Evolutionary conservation across 1,139 yeast genomes (phyloP), one percentile per base, ranked within the genome.

Genomic region (Debaryomyces nepalensis): DNA sequence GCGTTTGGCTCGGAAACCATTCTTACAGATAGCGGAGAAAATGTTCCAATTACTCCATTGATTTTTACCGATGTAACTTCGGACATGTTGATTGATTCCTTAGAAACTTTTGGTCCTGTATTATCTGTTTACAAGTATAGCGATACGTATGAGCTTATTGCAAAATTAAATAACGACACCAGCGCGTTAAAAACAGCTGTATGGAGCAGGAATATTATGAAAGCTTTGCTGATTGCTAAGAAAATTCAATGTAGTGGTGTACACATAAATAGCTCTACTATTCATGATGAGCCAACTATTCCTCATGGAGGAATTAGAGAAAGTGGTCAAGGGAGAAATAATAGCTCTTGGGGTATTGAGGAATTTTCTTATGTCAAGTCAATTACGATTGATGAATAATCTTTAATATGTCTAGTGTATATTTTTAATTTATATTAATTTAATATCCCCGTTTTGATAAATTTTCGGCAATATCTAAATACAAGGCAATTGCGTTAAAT

Each of bases 401-500:
- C n/a, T 4, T 29, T 21, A 22, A 24, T 35, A 18, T 11, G 20
- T 10, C 12, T n/a, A 33, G 20, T 31, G 15, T 35, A 27, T 14
- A 33, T 12, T 29, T 24, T 38, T 15, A 31, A 22, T 23, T 20
- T 39, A 16, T 29, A n/a, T 22, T 15, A 11, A 24, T 18, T 58
- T 63, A 87, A 43, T 80, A 75, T 0, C 95, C 95, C 47, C 75
- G 68, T 42, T 71, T 69, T 3, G 89, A 86, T 42, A 90, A 61
- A 50, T 77, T 77, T 53, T 87, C 86, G 5, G 89, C 86, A 15
- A 90, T 79, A 49, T 82, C 84, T 41, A 87, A 65, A 58, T 90
- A 90, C 49, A 90, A 73, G 3, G 89, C 87, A 26, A 85, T 70
- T 0, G 95, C 87, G 54, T 87, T 80, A 54, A 87, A 86, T 12